phyloP scores from a whole-genome alignment of 306 rosid genomes.

The Quillaja saponaria region DNA sequence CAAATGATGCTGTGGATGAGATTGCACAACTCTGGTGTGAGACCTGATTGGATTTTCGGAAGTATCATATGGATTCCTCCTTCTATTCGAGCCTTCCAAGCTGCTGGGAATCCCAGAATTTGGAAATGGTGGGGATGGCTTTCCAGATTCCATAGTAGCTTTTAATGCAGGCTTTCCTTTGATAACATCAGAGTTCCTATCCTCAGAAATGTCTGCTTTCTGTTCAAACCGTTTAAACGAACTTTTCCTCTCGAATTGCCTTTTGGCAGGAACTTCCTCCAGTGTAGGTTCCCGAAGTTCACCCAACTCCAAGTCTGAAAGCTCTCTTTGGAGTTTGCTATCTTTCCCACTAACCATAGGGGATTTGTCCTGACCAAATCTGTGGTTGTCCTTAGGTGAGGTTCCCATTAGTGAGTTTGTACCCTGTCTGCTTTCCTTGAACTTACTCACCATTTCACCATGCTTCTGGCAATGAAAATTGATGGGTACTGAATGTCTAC shows the following conservation, averaged over 20 bases:
- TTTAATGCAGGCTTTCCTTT: constrained; percentile 57
- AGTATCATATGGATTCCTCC: constrained; percentile 54
- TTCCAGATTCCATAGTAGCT: constrained; percentile 54
- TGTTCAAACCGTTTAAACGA: constrained; percentile 68
- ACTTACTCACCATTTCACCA: constrained; percentile 55
- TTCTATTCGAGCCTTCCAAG: constrained; percentile 54
- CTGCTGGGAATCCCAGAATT: constrained; percentile 52
- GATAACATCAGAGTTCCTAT: constrained; percentile 51
- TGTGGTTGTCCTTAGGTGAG: constrained; percentile 54
- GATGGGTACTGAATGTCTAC: constrained; percentile 45
- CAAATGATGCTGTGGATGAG: constrained; percentile 52
- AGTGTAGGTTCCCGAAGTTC: constrained; percentile 88
- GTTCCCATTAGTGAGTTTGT: constrained; percentile 43
- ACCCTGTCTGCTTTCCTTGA: constrained; percentile 55
- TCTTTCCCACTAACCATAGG: constrained; percentile 66
- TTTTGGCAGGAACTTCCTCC: constrained; percentile 58
- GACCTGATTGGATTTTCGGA: constrained; percentile 63
- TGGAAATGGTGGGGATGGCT: constrained; percentile 51
- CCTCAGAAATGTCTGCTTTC: constrained; percentile 52
- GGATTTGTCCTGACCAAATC: constrained; percentile 47
- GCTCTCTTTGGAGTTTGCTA: constrained; percentile 76
- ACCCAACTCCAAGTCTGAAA: constrained; percentile 91
- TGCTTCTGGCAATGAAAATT: constrained; percentile 61
- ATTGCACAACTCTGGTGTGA: constrained; percentile 52
- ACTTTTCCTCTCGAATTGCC: constrained; percentile 71